A percentile compares a stretch with the other conserved stretches of the same genome.
phyloP scores from a whole-genome alignment of 1,139 yeast genomes.

The Taphrina wiesneri region DNA sequence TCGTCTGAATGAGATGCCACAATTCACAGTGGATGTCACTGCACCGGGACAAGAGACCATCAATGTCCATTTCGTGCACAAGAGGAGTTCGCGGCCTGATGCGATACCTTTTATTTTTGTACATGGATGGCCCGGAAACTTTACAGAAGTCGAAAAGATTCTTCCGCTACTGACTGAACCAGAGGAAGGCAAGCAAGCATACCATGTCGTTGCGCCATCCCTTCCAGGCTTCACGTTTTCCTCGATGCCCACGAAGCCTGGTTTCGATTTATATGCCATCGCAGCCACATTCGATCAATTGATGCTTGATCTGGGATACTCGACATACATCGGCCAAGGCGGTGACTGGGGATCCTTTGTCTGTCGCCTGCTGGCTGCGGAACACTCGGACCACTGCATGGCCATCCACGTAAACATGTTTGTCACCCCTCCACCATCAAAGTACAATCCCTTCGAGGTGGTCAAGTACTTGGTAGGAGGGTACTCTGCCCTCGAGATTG shows the following conservation, averaged over 20 bases:
- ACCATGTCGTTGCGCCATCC: slow-evolving; percentile 34
- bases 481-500: slow-evolving; percentile 8
- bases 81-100: slow-evolving; percentile 19
- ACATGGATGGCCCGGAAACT: slow-evolving; percentile 36
- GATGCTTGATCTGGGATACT: slow-evolving; percentile 32
- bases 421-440: slow-evolving; percentile 27
- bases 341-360: slow-evolving; percentile 33
- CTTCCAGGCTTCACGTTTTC: slow-evolving; percentile 34
- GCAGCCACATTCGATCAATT: slow-evolving; percentile 29
- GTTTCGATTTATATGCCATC: slow-evolving; percentile 26
- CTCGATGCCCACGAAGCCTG: slow-evolving; percentile 16
- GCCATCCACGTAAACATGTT: slow-evolving; percentile 34
- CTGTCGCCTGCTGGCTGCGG: slow-evolving; percentile 19
- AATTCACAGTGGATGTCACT: slow-evolving; percentile 23
- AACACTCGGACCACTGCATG: slow-evolving; percentile 18
- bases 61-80: slow-evolving; percentile 32
- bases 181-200: slow-evolving; percentile 21
- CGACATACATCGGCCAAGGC: slow-evolving; percentile 27
- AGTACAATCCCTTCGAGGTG: slow-evolving; percentile 23
- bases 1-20: slow-evolving; percentile 25
- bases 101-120: slow-evolving; percentile 30
- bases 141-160: slow-evolving; percentile 32
- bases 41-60: slow-evolving; percentile 22
- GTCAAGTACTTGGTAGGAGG: slow-evolving; percentile 26
- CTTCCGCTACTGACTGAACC: slow-evolving; percentile 32